Evolutionary conservation across 371 early-diverging fungal species (phyloP), one percentile per base, ranked within the genome.

Genomic region (Haplosporangium sp.): DNA sequence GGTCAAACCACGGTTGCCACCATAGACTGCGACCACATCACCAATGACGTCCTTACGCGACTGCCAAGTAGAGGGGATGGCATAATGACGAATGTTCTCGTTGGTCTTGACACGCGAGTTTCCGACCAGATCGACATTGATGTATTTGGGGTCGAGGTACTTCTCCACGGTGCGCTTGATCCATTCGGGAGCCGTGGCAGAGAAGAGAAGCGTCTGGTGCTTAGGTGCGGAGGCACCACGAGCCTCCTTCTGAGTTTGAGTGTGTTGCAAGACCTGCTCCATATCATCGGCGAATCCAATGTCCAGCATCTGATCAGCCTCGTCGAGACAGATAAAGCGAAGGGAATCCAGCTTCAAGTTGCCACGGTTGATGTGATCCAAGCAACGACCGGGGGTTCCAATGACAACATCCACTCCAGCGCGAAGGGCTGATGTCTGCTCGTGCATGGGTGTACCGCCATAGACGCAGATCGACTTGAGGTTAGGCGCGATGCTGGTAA

Each of bases 361-460:
- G 65, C 92, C 93, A 69, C 91, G 94, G 62, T 98, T 93, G 69
- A 98, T 91, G 58, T 97, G 93, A 80, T 99, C 99, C 59, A 97
- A 88, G 42, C 98, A 84, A 75, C 99, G 94, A 40, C 99, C 99
- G 4, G 99, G 99, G 14, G 99, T 98, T 51, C 98, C 99, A 38
- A 99, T 94, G 23, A 99, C 89, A 37, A 98, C 91, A 82, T 99
- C 99, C 16, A 95, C 91, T 52, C 99, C 99, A 21, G 88, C 84
- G 59, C 93, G 87, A 64, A 99, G 82, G 9, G 90, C 94, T 20
- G 83, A 81, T 47, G 88, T 87, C 83, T 97, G 98, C 54, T 89
- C 85, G 56, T 87, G 87, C 82, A 95, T 93, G 46, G 96, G 91
- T 2, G 90, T 87, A 64, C 98, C 98, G 63, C 98, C 97, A 55